Base-by-base conservation (phyloP, 768 basidiomycete species). In the Lentinula lateritia region DNA sequence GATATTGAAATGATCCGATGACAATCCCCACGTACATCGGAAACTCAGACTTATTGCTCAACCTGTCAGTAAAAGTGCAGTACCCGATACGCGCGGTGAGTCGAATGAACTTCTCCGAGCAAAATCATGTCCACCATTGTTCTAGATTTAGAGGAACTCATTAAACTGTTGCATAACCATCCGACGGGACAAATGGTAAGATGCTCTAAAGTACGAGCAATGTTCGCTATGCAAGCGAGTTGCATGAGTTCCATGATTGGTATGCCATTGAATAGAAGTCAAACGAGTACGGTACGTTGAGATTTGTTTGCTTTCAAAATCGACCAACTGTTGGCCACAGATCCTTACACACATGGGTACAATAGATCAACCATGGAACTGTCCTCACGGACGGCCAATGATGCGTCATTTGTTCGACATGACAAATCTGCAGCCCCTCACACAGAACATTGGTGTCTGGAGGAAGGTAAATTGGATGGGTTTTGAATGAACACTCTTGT, bases 191-290 rank as follows among this genome's bases (percentile, higher is more conserved):
- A 88, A 67, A 90, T 93, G 83, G 92, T 97, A 0, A 81, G 97
- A 20, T 97, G 94, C 69, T 89, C 90, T 15, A 98, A 98, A 72
- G 93, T 91, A 15, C 83, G 95, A 15, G 81, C 87, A 5, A 98
- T 99, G 95, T 98, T 99, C 69, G 97, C 97, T 0, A 92, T 88
- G 83, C 84, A 95, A 39, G 97, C 97, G 0, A 98, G 97, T 73
- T 73, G 96, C 64, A 95, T 91, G 76, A 98, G 95, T 72, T 88
- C 97, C 45, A 99, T 98, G 97, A 81, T 98, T 48, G 95, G 97
- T 3, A 92, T 85, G 76, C 80, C 94, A 10, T 78, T 98, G 63
- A 93, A 82, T 39, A 78, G 73, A 62, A 72, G 76, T 15, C 92
- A 92, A 68, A 98, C 98, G 96, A 82, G 78, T 18, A 69, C 78